phyloP scores from a whole-genome alignment of 1,139 yeast genomes.

The Kazachstania sp. region DNA sequence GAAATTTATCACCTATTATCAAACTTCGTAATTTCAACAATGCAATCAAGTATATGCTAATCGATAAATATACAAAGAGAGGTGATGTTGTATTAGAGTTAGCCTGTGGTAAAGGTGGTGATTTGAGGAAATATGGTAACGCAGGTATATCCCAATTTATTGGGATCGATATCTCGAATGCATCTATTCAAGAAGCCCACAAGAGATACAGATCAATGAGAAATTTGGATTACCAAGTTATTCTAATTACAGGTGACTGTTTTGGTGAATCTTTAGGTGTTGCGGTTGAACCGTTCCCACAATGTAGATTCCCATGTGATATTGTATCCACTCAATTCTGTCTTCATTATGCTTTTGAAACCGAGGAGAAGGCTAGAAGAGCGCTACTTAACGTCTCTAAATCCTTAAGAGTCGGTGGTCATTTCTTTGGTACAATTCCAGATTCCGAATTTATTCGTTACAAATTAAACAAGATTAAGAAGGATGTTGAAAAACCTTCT shows the following conservation, averaged over 20 bases:
- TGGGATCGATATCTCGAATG: slow-evolving; percentile 89
- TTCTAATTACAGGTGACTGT: slow-evolving; percentile 87
- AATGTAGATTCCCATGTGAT: slow-evolving; percentile 75
- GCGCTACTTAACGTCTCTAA: slow-evolving; percentile 68
- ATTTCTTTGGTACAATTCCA: slow-evolving; percentile 89
- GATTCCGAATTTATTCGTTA: slow-evolving; percentile 75
- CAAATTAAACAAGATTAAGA: slow-evolving; percentile 44
- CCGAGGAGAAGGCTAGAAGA: slow-evolving; percentile 68
- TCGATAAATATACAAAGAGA: slow-evolving; percentile 53
- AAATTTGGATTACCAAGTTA: slow-evolving; percentile 55
- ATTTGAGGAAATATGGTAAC: slow-evolving; percentile 78
- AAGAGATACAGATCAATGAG: slow-evolving; percentile 56
- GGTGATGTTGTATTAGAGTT: slow-evolving; percentile 63
- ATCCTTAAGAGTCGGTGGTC: slow-evolving; percentile 72
- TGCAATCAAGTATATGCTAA: slow-evolving; percentile 79
- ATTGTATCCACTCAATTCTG: slow-evolving; percentile 86
- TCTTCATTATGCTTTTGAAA: slow-evolving; percentile 87
- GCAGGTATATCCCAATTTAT: slow-evolving; percentile 67
- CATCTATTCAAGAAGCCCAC: slow-evolving; percentile 76
- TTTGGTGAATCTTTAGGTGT: slow-evolving; percentile 63
- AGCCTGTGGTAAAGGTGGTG: slow-evolving; percentile 99
- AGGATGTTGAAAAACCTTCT: slow-evolving; percentile 41
- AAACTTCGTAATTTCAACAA: slow-evolving; percentile 84
- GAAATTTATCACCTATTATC: slow-evolving; percentile 77
- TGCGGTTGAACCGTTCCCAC: slow-evolving; percentile 58